These are phyloP conservation scores for Haplosporangium gracile DNA, from an alignment of 192 early-diverging fungal species.

Conservation along the genomic window DNA sequence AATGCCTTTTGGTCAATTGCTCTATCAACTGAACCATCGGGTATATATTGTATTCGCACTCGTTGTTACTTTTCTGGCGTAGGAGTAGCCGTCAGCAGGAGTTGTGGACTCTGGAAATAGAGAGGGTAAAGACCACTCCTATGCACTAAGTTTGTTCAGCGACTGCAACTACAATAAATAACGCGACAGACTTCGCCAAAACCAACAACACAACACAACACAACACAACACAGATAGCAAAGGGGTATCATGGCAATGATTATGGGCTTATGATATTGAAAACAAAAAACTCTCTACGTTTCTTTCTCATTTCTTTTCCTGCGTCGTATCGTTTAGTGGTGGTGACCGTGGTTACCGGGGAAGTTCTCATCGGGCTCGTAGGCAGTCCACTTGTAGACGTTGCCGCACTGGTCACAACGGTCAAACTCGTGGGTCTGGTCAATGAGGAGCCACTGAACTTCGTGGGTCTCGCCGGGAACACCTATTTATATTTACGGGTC, in stretches of 20 bases:
- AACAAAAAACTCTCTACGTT: constrained; percentile 49
- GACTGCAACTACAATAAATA: background rate
- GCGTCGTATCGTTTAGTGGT: constrained; percentile 41
- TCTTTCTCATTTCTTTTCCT: constrained; percentile 22
- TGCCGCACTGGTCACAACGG: constrained; percentile 97
- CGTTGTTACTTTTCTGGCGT: background rate
- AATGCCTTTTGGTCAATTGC: background rate
- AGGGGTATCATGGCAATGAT: constrained; percentile 10
- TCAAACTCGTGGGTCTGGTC: constrained; percentile 83
- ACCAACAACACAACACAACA: background rate
- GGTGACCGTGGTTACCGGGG: constrained; percentile 52
- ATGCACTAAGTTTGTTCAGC: background rate
- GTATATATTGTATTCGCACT: background rate
- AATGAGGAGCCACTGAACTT: constrained; percentile 91
- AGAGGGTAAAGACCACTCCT: too few relatives aligned
- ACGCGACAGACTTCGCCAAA: background rate
- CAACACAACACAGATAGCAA: background rate
- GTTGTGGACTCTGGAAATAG: background rate
- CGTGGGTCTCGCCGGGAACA: constrained; percentile 94
- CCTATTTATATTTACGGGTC: constrained; percentile 66
- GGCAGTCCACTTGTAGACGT: constrained; percentile 70
- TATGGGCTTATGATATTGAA: background rate
- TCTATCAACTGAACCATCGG: background rate
- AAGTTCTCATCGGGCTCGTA: constrained; percentile 59
- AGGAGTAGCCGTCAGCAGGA: background rate